phyloP scores from a whole-genome alignment of 768 basidiomycete species.

The Xerocomus potaroensis region DNA sequence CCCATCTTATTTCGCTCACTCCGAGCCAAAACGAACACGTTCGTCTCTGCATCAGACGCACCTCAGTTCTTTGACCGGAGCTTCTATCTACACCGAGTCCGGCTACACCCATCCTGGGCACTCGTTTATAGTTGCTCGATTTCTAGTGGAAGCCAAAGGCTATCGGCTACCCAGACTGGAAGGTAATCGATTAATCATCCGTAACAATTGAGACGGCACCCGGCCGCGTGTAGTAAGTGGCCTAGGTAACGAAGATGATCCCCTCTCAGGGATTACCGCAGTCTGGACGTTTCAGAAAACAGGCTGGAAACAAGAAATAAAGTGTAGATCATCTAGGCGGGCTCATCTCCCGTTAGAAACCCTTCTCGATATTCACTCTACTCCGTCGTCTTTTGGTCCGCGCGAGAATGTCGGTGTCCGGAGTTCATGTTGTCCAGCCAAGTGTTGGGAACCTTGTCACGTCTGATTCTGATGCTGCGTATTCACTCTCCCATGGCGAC shows the following conservation, averaged over 20 bases:
- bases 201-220: constrained; percentile 18
- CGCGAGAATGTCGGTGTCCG: neutral
- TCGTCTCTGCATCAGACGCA: constrained; percentile 52
- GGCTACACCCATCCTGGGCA: constrained; percentile 41
- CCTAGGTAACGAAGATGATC: neutral
- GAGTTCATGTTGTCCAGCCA: neutral
- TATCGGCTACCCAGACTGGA: constrained; percentile 27
- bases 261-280: neutral
- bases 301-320: constrained; percentile 8
- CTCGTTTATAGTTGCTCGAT: constrained; percentile 31
- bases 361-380: constrained; percentile 47
- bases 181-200: constrained; percentile 1
- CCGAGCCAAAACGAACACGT: constrained; percentile 38
- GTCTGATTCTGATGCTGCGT: constrained; percentile 35
- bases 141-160: constrained; percentile 29
- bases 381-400: constrained; percentile 26
- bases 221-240: neutral
- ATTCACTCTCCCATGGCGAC: constrained; percentile 38
- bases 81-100: constrained; percentile 38
- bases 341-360: constrained; percentile 19
- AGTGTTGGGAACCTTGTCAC: constrained; percentile 39
- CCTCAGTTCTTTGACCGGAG: constrained; percentile 50
- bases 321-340: constrained; percentile 38
- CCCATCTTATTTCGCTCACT: constrained; percentile 40
- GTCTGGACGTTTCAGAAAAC: constrained; percentile 27